Base-by-base conservation (phyloP, 148 eudicot species). In the Rhododendron ovatum region DNA sequence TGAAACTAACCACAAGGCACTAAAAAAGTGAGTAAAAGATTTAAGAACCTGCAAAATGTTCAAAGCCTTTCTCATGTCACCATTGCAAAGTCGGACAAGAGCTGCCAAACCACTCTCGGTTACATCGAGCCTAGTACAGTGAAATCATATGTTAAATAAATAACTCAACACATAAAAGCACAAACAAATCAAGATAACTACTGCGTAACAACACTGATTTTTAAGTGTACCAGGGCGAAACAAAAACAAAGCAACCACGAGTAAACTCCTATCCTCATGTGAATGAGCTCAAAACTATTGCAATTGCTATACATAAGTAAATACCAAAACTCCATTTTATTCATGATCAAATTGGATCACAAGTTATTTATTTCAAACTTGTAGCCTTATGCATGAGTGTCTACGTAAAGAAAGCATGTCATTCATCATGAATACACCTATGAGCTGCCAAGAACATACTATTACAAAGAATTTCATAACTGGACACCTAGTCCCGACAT, bases 31-130 rank as follows among this genome's bases (percentile, higher is more conserved):
- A 83, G 82, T 15, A 41, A 10, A 41, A 83, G 3, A 71, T 47
- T 39, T 82, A 57, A 82, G 85, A 78, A 95, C 99, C 98, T 97
- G 98, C 89, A 97, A 90, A 83, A 97, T 95, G 83, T 97, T 97
- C 91, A 97, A 86, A 81, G 98, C 95, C 92, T 97, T 97, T 86
- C 99, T 93, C 98, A 97, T 97, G 89, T 97, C 99, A 86, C 99
- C 99, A 91, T 93, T 94, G 91, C 98, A 87, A 83, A 97, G 94
- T 81, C 94, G 91, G 82, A 97, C 98, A 86, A 97, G 93, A 88
- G 98, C 98, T 39, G 91, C 89, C 84, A 97, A 86, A 81, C 98
- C 98, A 85, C 90, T 85, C 80, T 97, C 98, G 43, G 95, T 79
- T 41, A 95, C 98, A 92, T 93, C 98, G 83, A 97, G 95, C 92